Evolutionary conservation across 768 basidiomycete genomes (phyloP), one percentile per base, ranked within the genome.

Genomic region (Russula abietina): DNA sequence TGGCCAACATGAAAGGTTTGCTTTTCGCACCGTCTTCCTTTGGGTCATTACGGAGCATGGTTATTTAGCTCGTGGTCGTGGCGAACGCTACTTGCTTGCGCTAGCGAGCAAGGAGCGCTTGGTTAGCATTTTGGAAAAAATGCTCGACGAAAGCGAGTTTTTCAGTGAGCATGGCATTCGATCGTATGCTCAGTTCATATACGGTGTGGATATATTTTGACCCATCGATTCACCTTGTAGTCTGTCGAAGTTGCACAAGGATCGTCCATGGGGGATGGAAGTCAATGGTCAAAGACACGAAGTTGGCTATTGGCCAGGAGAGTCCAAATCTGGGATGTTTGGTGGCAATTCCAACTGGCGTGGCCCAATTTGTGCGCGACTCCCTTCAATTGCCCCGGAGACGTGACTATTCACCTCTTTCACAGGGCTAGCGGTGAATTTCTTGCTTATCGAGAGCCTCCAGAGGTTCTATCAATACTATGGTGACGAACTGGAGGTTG

Each of bases 381-480:
- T 54, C 32, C 38, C 48, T 43, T 3, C 19, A 16, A 24, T 45
- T 26, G 22, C n/a, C 26, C 12, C n/a, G 32, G 26, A 28, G 41
- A 28, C n/a, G 32, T 33, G 41, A 58, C 50, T 65, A 43, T 39
- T 39, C 38, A 63, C 11, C 17, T 32, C 36, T 3, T 30, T 28
- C 51, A 70, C 73, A 83, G 93, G 96, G 97, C 84, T 98, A 46
- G 94, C 97, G 10, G 91, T 93, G 57, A 98, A 96, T 74, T 97
- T 97, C 78, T 72, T 99, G 59, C 81, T 98, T 56, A 97, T 98
- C 66, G 96, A 98, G 75, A 92, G 89, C 71, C 80, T 99, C 58
- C 97, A 98, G 74, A 83, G 97, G 24, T 98, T 98, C 81, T 89
- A 98, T 73, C 93, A 96, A 70, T 99, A 98, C 75, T 98, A 97